Base-by-base conservation (phyloP, 2,329 filamentous ascomycete genomes). In the Aspergillus sp. region DNA sequence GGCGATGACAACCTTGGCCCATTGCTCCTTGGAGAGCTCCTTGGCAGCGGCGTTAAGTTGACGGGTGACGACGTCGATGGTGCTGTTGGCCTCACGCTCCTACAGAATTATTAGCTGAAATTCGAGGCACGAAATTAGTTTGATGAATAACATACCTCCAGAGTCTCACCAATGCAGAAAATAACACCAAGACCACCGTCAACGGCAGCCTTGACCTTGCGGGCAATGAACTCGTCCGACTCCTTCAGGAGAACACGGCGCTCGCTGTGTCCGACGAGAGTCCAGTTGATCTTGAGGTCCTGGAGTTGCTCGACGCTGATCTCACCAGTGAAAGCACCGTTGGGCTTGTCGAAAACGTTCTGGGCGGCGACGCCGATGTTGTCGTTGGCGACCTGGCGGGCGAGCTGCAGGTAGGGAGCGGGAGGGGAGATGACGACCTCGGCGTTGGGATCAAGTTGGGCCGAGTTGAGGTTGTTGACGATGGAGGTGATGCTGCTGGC, bases 271-370 rank as follows among this genome's bases (percentile, higher is more conserved):
- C 93, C 93, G 52, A 95, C 79, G 64, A 98, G 85, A 53, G 85
- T 80, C 93, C 93, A 98, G 66, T 82, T 82, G 73, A 97, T 86
- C 67, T 83, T 83, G 74, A 79, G 83, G 74, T 97, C 93, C 74
- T 87, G 85, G 64, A 98, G 84, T 78, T 97, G 93, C 53, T 84
- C 77, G 56, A 90, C 90, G 57, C 86, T 90, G 76, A 96, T 93
- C 78, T 98, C 93, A 65, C 93, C 93, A 32, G 93, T 98, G 80
- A 87, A 97, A 62, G 93, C 93, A 62, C 93, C 93, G 72, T 93
- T 90, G 70, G 90, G 89, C 82, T 91, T 91, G 80, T 97, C 88
- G 74, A 83, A 97, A 72, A 97, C 89, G 75, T 98, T 98, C 78
- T 98, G 93, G 49, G 93, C 85, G 49, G 91, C 87, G 55, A 98